Conservation (phyloP, 1,284 basidiomycete genomes). For the Tilletia caries region DNA sequence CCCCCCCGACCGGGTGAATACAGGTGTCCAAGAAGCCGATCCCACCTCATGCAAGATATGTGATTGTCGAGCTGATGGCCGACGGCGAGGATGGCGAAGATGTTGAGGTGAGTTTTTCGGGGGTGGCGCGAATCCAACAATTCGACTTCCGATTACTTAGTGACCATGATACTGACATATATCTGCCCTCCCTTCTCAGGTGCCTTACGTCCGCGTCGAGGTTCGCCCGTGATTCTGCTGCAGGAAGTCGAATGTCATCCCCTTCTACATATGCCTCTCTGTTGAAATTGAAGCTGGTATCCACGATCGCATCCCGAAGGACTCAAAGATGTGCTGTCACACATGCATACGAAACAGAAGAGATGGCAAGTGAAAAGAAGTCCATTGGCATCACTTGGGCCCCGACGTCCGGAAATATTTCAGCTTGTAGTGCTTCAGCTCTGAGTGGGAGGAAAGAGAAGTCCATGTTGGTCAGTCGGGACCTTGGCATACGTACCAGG, state of each 20-base stretch:
- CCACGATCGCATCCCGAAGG: too few species aligned
- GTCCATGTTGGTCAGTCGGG: neutral
- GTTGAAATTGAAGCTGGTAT: too few species aligned
- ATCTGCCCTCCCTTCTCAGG: neutral
- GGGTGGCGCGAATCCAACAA: neutral
- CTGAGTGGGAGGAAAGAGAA: conserved; percentile 41
- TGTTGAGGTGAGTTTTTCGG: conserved; percentile 51
- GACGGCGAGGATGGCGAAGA: conserved; percentile 80
- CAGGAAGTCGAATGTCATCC: too few species aligned
- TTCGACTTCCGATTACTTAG: neutral
- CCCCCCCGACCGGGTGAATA: neutral
- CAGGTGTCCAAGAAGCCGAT: conserved; percentile 16
- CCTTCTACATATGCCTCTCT: neutral
- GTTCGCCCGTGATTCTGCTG: conserved; percentile 11
- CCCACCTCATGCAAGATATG: conserved; percentile 61
- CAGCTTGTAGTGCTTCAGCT: conserved; percentile 55
- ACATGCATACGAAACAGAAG: too few species aligned
- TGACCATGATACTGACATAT: neutral
- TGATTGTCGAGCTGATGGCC: conserved; percentile 91
- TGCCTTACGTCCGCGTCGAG: conserved; percentile 43
- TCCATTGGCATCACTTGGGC: neutral
- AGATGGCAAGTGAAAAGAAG: too few species aligned
- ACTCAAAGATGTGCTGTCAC: too few species aligned
- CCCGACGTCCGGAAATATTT: neutral
- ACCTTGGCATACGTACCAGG: neutral